Percentiles rank a stretch among this genome's conserved stretches.
These are phyloP conservation scores for Penicillium palitans DNA, from an alignment of 2,329 filamentous ascomycete genomes.

Conservation along the genomic window DNA sequence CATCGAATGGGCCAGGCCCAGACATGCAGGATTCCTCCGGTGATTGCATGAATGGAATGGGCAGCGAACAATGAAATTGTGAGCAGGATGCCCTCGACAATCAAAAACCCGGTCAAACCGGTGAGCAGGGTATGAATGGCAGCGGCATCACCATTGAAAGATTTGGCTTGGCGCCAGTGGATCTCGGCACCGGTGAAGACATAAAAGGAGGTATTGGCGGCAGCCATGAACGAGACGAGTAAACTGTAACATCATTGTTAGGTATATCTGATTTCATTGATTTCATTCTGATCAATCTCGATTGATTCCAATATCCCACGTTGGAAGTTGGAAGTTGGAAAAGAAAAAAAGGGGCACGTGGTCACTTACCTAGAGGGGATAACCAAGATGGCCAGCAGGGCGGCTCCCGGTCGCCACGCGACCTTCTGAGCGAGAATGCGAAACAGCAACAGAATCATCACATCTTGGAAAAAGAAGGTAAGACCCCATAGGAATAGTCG, in stretches of 20 bases:
- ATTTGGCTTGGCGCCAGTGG: slow-evolving; percentile 38
- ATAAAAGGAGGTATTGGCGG: slow-evolving; percentile 38
- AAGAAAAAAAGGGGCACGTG: neutral
- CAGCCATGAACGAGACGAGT: slow-evolving; percentile 35
- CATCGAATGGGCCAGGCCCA: slow-evolving; percentile 26
- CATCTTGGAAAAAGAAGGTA: slow-evolving; percentile 36
- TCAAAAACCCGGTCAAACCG: slow-evolving; percentile 35
- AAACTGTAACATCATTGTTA: slow-evolving; percentile 21
- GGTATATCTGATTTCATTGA: too few relatives aligned
- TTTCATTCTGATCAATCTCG: too few relatives aligned
- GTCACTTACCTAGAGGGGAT: slow-evolving; percentile 32
- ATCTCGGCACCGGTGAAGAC: slow-evolving; percentile 39
- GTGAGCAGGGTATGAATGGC: slow-evolving; percentile 35
- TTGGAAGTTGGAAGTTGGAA: neutral
- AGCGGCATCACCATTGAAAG: slow-evolving; percentile 36
- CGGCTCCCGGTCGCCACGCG: slow-evolving; percentile 22
- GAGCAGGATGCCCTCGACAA: slow-evolving; percentile 32
- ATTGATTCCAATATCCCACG: too few relatives aligned
- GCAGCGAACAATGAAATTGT: slow-evolving; percentile 28
- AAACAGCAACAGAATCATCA: slow-evolving; percentile 26
- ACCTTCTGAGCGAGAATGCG: slow-evolving; percentile 27
- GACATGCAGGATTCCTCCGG: slow-evolving; percentile 30
- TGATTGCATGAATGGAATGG: slow-evolving; percentile 25
- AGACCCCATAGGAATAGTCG: slow-evolving; percentile 30
- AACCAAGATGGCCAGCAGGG: slow-evolving; percentile 23